A percentile compares a stretch with the other conserved stretches of the same genome.
phyloP scores from a whole-genome alignment of 2,329 filamentous ascomycete species.

The Raffaelea arxii region DNA sequence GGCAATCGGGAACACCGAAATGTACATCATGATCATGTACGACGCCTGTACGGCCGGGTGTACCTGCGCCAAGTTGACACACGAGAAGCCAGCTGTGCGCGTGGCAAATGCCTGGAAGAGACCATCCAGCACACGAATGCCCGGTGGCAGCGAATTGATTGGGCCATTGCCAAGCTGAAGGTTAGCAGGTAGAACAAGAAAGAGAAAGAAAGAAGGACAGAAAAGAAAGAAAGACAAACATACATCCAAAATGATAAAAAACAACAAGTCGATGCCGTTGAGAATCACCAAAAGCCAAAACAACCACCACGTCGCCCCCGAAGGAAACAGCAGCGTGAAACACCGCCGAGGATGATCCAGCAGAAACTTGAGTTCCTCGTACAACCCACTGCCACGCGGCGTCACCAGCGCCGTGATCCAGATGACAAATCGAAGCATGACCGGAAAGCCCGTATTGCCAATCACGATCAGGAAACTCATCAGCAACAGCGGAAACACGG shows the following conservation, averaged over 20 bases:
- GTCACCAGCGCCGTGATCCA: constrained; percentile 66
- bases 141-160: constrained; percentile 58
- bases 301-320: constrained; percentile 88
- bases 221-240: constrained; percentile 24
- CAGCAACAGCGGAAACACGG: constrained; percentile 65
- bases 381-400: constrained; percentile 57
- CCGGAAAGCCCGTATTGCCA: constrained; percentile 90
- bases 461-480: constrained; percentile 84
- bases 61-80: constrained; percentile 65
- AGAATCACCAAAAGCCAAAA: constrained; percentile 76
- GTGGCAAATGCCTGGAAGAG: constrained; percentile 87
- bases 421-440: constrained; percentile 88
- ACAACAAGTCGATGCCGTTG: constrained; percentile 76
- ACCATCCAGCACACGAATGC: constrained; percentile 72
- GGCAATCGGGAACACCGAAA: constrained; percentile 92
- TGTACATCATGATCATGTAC: constrained; percentile 99
- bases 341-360: constrained; percentile 92
- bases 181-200: neutral
- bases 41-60: constrained; percentile 90
- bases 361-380: constrained; percentile 84
- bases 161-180: constrained; percentile 57
- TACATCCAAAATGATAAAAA: constrained; percentile 88
- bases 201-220: too few species aligned
- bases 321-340: constrained; percentile 89
- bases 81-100: constrained; percentile 81